Percentiles rank a stretch among this genome's conserved stretches.
phyloP scores from a whole-genome alignment of 2,329 filamentous ascomycete genomes.

The Sporothrix brunneoviolacea region DNA sequence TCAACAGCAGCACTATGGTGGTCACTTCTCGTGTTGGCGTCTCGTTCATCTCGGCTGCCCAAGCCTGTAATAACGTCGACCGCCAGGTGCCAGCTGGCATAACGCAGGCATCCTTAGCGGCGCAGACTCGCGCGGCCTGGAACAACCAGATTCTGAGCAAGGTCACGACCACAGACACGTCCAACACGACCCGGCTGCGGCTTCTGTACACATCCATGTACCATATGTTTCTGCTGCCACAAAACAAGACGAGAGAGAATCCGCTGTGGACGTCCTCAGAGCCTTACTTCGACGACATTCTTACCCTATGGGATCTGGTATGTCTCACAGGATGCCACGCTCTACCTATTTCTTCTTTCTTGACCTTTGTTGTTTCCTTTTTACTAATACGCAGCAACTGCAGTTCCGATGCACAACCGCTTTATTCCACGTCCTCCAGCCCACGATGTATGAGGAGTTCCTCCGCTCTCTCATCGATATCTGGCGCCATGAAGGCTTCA shows the following conservation, averaged over 20 bases:
- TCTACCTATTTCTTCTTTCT: too few species aligned
- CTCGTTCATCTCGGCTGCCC: constrained; percentile 56
- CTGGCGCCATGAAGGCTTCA: constrained; percentile 57
- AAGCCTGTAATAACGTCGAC: constrained; percentile 46
- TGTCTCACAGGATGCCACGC: too few species aligned
- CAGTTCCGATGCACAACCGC: constrained; percentile 57
- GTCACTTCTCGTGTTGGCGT: constrained; percentile 58
- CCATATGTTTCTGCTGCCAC: constrained; percentile 62
- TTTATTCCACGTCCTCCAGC: constrained; percentile 59
- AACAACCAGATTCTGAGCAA: constrained; percentile 51
- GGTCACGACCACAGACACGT: constrained; percentile 51
- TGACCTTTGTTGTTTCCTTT: too few species aligned
- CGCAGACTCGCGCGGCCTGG: constrained; percentile 41
- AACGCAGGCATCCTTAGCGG: constrained; percentile 38
- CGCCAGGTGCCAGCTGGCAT: constrained; percentile 46
- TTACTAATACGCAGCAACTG: neutral
- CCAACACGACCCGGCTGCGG: constrained; percentile 44
- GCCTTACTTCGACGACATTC: constrained; percentile 66
- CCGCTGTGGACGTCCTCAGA: constrained; percentile 57
- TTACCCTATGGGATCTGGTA: constrained; percentile 57
- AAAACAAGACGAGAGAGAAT: constrained; percentile 66
- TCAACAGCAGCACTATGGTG: constrained; percentile 32
- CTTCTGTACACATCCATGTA: constrained; percentile 64
- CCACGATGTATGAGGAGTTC: constrained; percentile 55
- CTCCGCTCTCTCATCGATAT: constrained; percentile 63